Evolutionary conservation across 2,329 filamentous ascomycete species (phyloP).

Genomic region (Clonostachys chloroleuca): DNA sequence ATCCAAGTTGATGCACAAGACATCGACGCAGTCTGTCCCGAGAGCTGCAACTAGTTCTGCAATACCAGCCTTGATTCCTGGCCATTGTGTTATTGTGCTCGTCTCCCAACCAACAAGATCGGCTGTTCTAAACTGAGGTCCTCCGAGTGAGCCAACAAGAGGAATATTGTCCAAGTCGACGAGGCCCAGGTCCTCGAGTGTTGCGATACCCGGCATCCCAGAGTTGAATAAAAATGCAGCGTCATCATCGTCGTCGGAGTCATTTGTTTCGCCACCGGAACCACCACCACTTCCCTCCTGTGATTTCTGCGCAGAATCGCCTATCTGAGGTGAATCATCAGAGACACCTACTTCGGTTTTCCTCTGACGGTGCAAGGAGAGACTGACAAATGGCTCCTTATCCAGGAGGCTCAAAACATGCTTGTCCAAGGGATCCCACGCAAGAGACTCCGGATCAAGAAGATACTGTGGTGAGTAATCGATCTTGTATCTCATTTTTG

Average conservation of each 20-base stretch:
- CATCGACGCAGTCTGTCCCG: slow-evolving; percentile 52
- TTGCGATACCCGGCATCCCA: slow-evolving; percentile 63
- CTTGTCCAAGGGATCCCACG: slow-evolving; percentile 57
- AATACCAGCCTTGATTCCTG: slow-evolving; percentile 55
- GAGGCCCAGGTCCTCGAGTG: slow-evolving; percentile 43
- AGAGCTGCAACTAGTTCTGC: slow-evolving; percentile 65
- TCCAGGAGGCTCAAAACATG: slow-evolving; percentile 45
- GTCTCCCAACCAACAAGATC: slow-evolving; percentile 58
- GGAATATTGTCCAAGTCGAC: slow-evolving; percentile 57
- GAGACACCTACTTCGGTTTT: not conserved
- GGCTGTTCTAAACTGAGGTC: slow-evolving; percentile 33
- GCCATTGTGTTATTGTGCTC: slow-evolving; percentile 40
- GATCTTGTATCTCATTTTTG: slow-evolving; percentile 83
- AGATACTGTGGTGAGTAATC: slow-evolving; percentile 73
- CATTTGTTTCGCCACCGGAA: slow-evolving; percentile 3
- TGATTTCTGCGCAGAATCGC: slow-evolving; percentile 1
- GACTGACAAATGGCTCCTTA: slow-evolving; percentile 50
- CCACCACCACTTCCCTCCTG: slow-evolving; percentile 3
- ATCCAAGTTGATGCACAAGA: slow-evolving; percentile 56
- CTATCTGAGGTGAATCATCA: not conserved
- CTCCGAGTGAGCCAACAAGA: slow-evolving; percentile 38
- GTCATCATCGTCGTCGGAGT: slow-evolving; percentile 10
- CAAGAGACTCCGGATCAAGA: slow-evolving; percentile 61
- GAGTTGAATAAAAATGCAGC: slow-evolving; percentile 47
- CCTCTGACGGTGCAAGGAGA: slow-evolving; percentile 27